Base-by-base conservation (phyloP, 805 yeast genomes). In the Kazachstania bromeliacearum region DNA sequence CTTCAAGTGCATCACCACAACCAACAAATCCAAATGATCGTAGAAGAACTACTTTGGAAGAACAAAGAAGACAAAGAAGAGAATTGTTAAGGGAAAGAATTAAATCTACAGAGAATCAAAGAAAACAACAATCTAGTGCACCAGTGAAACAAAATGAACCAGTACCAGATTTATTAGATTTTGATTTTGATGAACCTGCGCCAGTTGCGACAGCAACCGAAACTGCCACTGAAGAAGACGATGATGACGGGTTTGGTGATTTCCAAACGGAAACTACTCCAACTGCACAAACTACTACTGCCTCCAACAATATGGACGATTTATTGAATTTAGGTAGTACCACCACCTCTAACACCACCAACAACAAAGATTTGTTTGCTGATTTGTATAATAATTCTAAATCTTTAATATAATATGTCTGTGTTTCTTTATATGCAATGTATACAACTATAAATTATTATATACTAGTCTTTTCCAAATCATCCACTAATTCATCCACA, bases 231-330 rank as follows among this genome's bases (percentile, higher is more conserved):
- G 44, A 44, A 32, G 57, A 54, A 10, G 56, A 49, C 12, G 54
- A 53, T 7, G 60, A 57, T 31, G 62, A 61, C 41, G 63, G 54
- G 15, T 59, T 58, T 43, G 66, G 68, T 29, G 62, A 62, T 38
- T 56, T 57, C 48, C 60, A 59, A 51, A 45, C 52, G 34, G 57
- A 56, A 17, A 33, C 44, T n/a, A 37, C 38, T 30, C 45, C 46
- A 21, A 27, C 31, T 12, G 5, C 40, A 21, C 20, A 41, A 5
- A 28, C 47, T 5, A 19, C 44, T 16, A 30, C 49, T 9, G 33
- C 47, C n/a, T n/a, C n/a, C n/a, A n/a, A n/a, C n/a, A n/a, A n/a
- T n/a, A n/a, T 40, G 21, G 38, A 45, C 25, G 52, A 48, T 24
- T 37, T 48, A 29, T 38, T 46, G 23, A 40, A 39, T 29, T 39